Conservation (phyloP, 192 early-diverging fungal genomes). For the Dissophora ornata region DNA sequence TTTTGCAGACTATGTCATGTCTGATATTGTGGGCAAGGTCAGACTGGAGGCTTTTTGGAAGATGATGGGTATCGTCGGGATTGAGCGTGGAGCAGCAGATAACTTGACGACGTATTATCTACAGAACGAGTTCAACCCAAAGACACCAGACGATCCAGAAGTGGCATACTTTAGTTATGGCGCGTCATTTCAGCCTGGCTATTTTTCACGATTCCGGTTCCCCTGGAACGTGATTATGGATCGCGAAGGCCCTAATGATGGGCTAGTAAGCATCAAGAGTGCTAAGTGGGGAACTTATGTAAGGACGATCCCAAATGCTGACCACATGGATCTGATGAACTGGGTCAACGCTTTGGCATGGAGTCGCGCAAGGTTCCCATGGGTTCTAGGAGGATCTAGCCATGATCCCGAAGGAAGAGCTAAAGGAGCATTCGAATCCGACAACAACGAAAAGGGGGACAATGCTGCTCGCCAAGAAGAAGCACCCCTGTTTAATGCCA, state of each 20-base stretch:
- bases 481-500: slow-evolving; percentile 45
- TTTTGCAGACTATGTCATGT: slow-evolving; percentile 83
- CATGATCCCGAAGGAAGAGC: slow-evolving; percentile 42
- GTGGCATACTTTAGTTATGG: slow-evolving; percentile 88
- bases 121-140: slow-evolving; percentile 82
- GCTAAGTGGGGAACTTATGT: slow-evolving; percentile 92
- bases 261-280: slow-evolving; percentile 87
- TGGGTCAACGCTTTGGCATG: slow-evolving; percentile 49
- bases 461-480: slow-evolving; percentile 4
- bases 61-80: slow-evolving; percentile 23
- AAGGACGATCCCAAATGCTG: slow-evolving; percentile 62
- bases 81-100: slow-evolving; percentile 90
- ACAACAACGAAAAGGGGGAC: slow-evolving; percentile 20
- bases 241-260: slow-evolving; percentile 93
- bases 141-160: slow-evolving; percentile 79
- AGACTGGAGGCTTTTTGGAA: slow-evolving; percentile 35
- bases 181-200: slow-evolving; percentile 71
- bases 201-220: slow-evolving; percentile 79
- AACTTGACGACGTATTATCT: slow-evolving; percentile 91
- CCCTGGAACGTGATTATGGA: slow-evolving; percentile 81
- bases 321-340: slow-evolving; percentile 55
- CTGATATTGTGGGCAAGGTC: slow-evolving; percentile 27
- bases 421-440: slow-evolving; percentile 40
- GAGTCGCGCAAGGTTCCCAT: slow-evolving; percentile 47
- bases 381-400: slow-evolving; percentile 48